These are phyloP conservation scores for Phytophthora rubi DNA, from an alignment of 352 stramenopile genomes.

Conservation along the genomic window DNA sequence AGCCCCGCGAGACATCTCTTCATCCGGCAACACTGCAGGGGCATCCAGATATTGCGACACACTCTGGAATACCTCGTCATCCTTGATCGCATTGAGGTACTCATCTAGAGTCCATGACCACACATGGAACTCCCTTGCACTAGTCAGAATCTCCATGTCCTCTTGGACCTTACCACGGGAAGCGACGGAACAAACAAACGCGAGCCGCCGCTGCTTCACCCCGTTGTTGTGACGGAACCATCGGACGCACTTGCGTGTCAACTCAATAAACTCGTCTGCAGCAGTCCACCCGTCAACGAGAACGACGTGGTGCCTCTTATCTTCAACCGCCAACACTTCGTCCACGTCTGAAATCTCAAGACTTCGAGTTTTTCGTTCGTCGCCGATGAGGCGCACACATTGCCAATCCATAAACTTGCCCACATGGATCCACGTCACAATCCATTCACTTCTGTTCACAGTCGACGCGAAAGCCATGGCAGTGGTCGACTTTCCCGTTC, in stretches of 20 bases:
- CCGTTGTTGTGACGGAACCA: conserved; percentile 4
- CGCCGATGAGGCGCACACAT: conserved; percentile 10
- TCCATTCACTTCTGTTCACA: conserved; percentile 15
- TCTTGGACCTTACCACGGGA: conserved; percentile 3
- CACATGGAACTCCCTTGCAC: conserved; percentile 10
- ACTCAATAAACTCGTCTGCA: not conserved
- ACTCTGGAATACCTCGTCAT: conserved; percentile 12
- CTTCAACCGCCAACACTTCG: conserved; percentile 6
- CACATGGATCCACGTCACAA: conserved; percentile 26
- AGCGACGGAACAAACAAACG: conserved; percentile 14
- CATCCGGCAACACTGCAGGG: not conserved
- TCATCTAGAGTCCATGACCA: conserved; percentile 22
- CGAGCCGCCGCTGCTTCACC: conserved; percentile 8
- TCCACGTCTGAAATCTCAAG: not conserved
- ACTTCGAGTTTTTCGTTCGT: conserved; percentile 7
- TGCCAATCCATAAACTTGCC: not conserved
- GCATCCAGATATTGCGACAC: conserved; percentile 13
- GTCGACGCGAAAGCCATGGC: conserved; percentile 21
- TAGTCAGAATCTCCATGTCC: not conserved
- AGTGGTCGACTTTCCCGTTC: conserved; percentile 23
- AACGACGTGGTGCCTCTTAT: conserved; percentile 9
- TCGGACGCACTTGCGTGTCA: not conserved
- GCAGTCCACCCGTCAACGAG: conserved; percentile 19
- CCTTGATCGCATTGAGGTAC: conserved; percentile 10
- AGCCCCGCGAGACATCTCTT: conserved; percentile 7